Conservation (phyloP, 179 eudicot genomes). For the Drosera spatulata region DNA sequence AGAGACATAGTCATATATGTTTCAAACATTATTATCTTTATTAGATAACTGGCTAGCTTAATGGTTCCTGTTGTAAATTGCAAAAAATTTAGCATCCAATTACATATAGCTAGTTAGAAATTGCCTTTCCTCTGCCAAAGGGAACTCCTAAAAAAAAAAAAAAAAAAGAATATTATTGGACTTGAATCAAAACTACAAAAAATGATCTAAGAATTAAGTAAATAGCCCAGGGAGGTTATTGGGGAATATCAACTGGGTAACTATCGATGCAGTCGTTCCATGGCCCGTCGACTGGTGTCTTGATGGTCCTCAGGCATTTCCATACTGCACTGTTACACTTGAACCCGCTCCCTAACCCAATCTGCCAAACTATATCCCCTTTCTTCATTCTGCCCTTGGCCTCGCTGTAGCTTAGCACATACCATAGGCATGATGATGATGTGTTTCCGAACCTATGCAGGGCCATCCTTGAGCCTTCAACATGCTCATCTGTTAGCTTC, state of each 20-base stretch:
- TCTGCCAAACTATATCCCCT: constrained; percentile 40
- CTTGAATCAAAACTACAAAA: no score
- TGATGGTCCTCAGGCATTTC: constrained; percentile 16
- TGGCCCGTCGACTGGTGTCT: constrained; percentile 21
- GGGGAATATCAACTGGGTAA: constrained; percentile 10
- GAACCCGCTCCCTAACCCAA: constrained; percentile 39
- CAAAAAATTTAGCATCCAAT: no score
- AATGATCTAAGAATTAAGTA: no score
- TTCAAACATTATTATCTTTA: no score
- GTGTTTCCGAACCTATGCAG: constrained; percentile 31
- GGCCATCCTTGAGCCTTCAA: constrained; percentile 38
- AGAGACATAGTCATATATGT: no score
- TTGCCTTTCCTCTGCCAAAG: no score
- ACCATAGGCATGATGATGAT: constrained; percentile 32
- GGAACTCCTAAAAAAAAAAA: no score
- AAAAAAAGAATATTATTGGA: no score
- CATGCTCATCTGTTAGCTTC: constrained; percentile 11
- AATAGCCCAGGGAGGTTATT: no score
- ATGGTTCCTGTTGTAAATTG: no score
- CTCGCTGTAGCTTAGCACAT: constrained; percentile 29
- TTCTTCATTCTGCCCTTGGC: constrained; percentile 33
- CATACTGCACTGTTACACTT: constrained; percentile 46
- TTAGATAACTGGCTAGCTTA: no score
- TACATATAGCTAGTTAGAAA: no score
- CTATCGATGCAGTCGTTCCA: constrained; percentile 39